Conservation (phyloP, 176 grass and related monocot species). For the Themeda triandra region DNA sequence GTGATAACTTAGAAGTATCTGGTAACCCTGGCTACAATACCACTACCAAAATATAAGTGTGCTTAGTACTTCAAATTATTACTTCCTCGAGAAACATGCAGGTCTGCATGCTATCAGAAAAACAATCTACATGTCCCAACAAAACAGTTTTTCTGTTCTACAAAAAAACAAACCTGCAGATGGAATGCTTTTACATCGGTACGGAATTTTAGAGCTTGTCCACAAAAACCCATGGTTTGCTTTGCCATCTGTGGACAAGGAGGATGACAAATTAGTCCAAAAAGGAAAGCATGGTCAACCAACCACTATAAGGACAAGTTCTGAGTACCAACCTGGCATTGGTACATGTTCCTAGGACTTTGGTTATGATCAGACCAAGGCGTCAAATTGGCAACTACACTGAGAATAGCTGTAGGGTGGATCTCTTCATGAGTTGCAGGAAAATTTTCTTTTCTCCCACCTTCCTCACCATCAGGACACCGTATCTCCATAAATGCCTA, state of each 20-base stretch:
- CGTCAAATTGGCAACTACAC: slow-evolving; percentile 95
- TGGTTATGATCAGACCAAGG: slow-evolving; percentile 99
- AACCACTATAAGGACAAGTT: slow-evolving; percentile 21
- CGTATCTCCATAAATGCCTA: slow-evolving; percentile 99
- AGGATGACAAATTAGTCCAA: slow-evolving; percentile 18
- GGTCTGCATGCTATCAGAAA: not conserved
- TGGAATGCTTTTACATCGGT: slow-evolving; percentile 90
- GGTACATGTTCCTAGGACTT: slow-evolving; percentile 98
- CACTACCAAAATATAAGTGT: not conserved
- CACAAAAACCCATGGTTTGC: slow-evolving; percentile 96
- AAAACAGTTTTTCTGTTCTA: slow-evolving; percentile 3
- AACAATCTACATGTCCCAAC: slow-evolving; percentile 20
- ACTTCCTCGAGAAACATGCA: not conserved
- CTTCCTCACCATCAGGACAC: slow-evolving; percentile 85
- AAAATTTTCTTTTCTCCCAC: slow-evolving; percentile 67
- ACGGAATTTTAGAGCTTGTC: slow-evolving; percentile 77
- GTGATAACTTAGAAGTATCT: not conserved
- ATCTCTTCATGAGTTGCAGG: slow-evolving; percentile 96
- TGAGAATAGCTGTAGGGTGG: slow-evolving; percentile 87
- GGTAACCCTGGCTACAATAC: not conserved
- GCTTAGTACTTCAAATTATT: not conserved
- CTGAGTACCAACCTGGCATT: slow-evolving; percentile 66
- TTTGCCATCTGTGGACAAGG: slow-evolving; percentile 77
- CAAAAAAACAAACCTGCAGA: slow-evolving; percentile 75
- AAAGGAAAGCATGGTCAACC: slow-evolving; percentile 19